Percentiles rank a stretch among this genome's conserved stretches.
phyloP scores from a whole-genome alignment of 768 basidiomycete genomes.

The Suillus placidus region DNA sequence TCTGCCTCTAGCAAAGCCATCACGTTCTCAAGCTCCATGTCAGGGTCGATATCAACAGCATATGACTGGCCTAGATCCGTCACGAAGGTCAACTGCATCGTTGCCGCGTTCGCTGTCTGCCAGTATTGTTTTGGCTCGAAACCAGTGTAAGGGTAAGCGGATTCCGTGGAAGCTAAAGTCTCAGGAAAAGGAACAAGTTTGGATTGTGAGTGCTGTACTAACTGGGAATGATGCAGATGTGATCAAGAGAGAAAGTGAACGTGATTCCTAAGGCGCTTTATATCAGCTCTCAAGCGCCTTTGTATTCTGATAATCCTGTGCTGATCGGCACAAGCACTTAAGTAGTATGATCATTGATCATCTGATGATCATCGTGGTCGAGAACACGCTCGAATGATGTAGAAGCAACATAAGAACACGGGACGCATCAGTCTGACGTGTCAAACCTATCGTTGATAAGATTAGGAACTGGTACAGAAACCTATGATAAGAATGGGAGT shows the following conservation, averaged over 20 bases:
- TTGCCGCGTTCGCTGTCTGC: slow-evolving; percentile 6
- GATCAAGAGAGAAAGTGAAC: slow-evolving; percentile 1
- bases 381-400: slow-evolving; percentile 4
- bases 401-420: background rate
- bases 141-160: background rate
- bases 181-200: background rate
- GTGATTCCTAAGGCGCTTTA: background rate
- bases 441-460: background rate
- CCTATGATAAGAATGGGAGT: background rate
- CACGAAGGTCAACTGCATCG: slow-evolving; percentile 74
- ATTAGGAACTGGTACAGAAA: background rate
- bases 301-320: slow-evolving; percentile 3
- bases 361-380: background rate
- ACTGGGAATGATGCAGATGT: background rate
- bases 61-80: slow-evolving; percentile 68
- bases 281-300: slow-evolving; percentile 3
- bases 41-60: slow-evolving; percentile 81
- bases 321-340: background rate
- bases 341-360: background rate
- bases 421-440: slow-evolving; percentile 4
- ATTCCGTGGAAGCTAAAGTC: too few species aligned
- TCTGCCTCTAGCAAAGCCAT: slow-evolving; percentile 95
- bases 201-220: background rate
- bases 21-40: slow-evolving; percentile 91
- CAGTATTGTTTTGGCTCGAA: background rate